A percentile compares a stretch with the other conserved stretches of the same genome.
These are phyloP conservation scores for Tuctoria greenei DNA, from an alignment of 176 grass and related monocot species.

Conservation along the genomic window DNA sequence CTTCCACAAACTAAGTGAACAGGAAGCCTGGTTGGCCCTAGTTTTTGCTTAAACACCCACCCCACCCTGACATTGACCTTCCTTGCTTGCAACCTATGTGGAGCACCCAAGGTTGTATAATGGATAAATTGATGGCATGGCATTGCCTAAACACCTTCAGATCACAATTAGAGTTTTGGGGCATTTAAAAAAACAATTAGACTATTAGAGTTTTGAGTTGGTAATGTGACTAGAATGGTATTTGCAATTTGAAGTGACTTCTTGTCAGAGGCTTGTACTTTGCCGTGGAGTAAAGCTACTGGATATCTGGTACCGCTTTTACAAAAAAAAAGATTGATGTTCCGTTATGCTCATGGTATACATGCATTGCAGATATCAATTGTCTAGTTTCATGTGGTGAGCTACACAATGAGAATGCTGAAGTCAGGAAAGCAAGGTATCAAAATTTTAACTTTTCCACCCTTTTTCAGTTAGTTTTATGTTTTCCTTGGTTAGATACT, in stretches of 20 bases:
- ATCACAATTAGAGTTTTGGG: neutral
- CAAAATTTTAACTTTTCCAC: slow-evolving; percentile 1
- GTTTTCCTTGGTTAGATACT: slow-evolving; percentile 21
- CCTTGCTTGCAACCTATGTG: neutral
- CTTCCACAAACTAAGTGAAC: neutral
- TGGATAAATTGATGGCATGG: neutral
- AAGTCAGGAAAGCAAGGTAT: slow-evolving; percentile 93
- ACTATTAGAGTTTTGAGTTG: neutral
- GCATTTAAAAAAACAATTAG: too few relatives aligned
- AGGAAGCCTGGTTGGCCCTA: neutral
- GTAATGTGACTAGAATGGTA: neutral
- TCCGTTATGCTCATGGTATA: slow-evolving; percentile 33
- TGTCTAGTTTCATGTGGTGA: slow-evolving; percentile 78
- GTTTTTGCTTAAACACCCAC: neutral
- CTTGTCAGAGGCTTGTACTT: neutral
- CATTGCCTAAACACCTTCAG: neutral
- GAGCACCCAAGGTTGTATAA: neutral
- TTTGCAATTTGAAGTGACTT: neutral
- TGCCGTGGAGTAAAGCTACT: neutral
- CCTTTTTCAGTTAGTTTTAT: slow-evolving; percentile 7
- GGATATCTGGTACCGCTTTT: slow-evolving; percentile 1
- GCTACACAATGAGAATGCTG: slow-evolving; percentile 55
- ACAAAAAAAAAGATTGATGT: neutral
- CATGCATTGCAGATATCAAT: slow-evolving; percentile 67
- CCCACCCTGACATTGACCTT: neutral